Evolutionary conservation across 1,284 basidiomycete species (phyloP).

Genomic region (Xanthoconium separans): DNA sequence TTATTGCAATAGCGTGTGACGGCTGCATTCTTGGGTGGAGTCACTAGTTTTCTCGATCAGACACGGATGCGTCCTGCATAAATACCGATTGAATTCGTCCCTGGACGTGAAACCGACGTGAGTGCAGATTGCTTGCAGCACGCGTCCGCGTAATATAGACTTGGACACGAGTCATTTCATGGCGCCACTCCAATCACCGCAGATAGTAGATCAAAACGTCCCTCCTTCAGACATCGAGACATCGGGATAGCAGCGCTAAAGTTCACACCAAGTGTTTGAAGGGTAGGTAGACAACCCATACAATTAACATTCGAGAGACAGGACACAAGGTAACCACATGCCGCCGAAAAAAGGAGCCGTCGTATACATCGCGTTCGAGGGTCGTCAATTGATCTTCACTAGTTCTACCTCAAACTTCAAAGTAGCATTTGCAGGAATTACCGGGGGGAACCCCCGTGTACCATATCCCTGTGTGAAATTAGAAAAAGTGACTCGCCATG

Average conservation of each 20-base stretch:
- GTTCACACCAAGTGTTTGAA: neutral
- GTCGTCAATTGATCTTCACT: conserved; percentile 59
- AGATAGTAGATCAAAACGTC: neutral
- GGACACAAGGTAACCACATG: conserved; percentile 22
- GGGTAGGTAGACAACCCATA: conserved; percentile 15
- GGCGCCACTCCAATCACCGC: neutral
- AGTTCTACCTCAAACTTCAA: conserved; percentile 84
- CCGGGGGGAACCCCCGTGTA: conserved; percentile 70
- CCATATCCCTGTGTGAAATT: conserved; percentile 59
- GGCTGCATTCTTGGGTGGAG: neutral
- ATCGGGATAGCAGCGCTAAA: neutral
- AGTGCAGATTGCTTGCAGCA: too few relatives aligned
- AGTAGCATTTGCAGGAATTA: conserved; percentile 77
- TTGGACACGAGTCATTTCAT: neutral
- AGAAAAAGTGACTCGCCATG: neutral
- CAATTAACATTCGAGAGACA: conserved; percentile 21
- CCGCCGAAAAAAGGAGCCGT: conserved; percentile 11
- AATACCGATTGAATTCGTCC: too few relatives aligned
- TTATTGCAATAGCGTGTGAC: neutral
- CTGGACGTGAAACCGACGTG: too few relatives aligned
- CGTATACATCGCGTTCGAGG: conserved; percentile 18
- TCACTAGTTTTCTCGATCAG: too few relatives aligned
- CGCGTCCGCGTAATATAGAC: too few relatives aligned
- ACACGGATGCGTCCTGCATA: neutral
- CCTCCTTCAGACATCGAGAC: neutral